Conservation (phyloP, 148 eudicot genomes). For the Beta vulgaris region DNA sequence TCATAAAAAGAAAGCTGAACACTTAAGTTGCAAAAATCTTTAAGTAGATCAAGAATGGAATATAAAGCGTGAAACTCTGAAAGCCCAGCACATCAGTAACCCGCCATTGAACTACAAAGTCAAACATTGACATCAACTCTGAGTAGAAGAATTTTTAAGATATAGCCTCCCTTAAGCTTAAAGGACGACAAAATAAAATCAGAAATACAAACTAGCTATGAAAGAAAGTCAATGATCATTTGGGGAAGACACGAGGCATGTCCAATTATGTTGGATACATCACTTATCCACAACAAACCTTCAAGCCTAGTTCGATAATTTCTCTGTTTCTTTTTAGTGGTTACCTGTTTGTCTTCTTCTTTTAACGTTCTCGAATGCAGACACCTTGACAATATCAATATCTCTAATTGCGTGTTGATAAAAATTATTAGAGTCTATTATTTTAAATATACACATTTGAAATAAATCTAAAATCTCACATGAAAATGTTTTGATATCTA, state of each 20-base stretch:
- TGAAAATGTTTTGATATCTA: not conserved
- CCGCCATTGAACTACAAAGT: too few species aligned
- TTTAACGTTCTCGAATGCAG: too few species aligned
- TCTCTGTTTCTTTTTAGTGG: too few species aligned
- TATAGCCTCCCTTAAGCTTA: not conserved
- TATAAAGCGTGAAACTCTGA: not conserved
- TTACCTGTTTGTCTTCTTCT: too few species aligned
- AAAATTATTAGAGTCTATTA: too few species aligned
- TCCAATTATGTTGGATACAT: not conserved
- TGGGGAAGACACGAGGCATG: not conserved
- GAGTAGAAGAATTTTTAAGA: not conserved
- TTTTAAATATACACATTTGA: too few species aligned
- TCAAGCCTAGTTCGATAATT: not conserved
- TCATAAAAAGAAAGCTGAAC: not conserved
- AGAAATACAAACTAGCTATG: not conserved
- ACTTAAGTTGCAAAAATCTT: not conserved
- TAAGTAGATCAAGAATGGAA: not conserved
- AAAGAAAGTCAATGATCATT: not conserved
- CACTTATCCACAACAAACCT: not conserved
- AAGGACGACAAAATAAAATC: not conserved
- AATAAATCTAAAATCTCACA: too few species aligned
- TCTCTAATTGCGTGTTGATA: too few species aligned
- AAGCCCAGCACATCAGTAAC: not conserved
- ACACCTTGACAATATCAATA: too few species aligned
- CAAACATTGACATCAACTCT: not conserved